These are phyloP conservation scores for Agrocybe pediades DNA, from an alignment of 768 basidiomycete genomes.

Conservation along the genomic window DNA sequence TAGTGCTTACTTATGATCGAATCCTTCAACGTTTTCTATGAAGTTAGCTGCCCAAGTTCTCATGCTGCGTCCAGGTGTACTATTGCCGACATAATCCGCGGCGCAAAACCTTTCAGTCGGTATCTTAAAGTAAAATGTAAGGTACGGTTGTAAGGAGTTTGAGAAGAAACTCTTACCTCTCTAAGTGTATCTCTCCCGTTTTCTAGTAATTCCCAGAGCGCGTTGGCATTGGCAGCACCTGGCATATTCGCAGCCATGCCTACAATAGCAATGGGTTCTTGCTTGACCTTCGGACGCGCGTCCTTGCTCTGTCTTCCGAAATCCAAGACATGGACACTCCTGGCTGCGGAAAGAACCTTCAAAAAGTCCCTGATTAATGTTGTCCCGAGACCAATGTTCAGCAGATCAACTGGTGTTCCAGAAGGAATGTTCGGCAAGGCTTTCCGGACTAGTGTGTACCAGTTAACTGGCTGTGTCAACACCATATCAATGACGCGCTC, in stretches of 20 bases:
- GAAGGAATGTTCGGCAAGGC: constrained; percentile 23
- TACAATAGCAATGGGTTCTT: constrained; percentile 63
- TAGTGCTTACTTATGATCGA: constrained; percentile 54
- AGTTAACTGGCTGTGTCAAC: constrained; percentile 52
- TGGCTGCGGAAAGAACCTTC: constrained; percentile 26
- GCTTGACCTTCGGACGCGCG: constrained; percentile 5
- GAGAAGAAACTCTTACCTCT: constrained; percentile 41
- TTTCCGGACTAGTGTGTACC: constrained; percentile 44
- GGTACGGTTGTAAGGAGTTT: not conserved
- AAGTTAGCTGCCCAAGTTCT: constrained; percentile 66
- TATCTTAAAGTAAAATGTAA: constrained; percentile 44
- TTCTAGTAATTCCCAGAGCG: constrained; percentile 63
- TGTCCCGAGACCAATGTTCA: constrained; percentile 54
- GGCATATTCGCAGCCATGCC: constrained; percentile 69
- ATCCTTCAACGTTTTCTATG: constrained; percentile 53
- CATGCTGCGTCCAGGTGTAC: constrained; percentile 40
- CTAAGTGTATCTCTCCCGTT: constrained; percentile 56
- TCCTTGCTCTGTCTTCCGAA: not conserved
- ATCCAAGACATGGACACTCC: constrained; percentile 28
- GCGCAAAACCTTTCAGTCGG: constrained; percentile 59
- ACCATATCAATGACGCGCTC: constrained; percentile 50
- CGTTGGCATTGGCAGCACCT: constrained; percentile 47
- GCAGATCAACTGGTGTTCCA: constrained; percentile 29
- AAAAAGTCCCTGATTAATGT: constrained; percentile 36
- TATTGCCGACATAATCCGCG: constrained; percentile 34